Conservation (phyloP, 2,329 filamentous ascomycete genomes). For the Phialophora expanda region DNA sequence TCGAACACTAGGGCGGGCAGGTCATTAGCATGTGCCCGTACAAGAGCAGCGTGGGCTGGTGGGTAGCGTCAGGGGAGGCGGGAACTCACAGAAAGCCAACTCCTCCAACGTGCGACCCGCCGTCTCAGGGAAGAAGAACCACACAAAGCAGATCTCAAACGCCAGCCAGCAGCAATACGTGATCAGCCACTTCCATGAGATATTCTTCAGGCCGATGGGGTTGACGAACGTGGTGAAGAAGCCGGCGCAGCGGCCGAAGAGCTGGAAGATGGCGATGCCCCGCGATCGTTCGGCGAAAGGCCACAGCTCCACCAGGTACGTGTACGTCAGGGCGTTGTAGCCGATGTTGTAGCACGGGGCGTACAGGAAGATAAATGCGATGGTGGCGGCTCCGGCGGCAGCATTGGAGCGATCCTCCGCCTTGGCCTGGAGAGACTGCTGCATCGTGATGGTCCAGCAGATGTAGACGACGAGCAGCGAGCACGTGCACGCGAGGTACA, state of each 20-base stretch:
- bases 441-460: conserved; percentile 59
- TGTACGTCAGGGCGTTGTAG: conserved; percentile 70
- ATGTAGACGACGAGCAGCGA: conserved; percentile 61
- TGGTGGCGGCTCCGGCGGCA: conserved; percentile 48
- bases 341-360: conserved; percentile 45
- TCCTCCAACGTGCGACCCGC: conserved; percentile 52
- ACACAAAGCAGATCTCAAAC: conserved; percentile 52
- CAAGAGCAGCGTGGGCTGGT: background rate
- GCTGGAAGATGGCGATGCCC: conserved; percentile 64
- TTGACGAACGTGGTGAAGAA: conserved; percentile 59
- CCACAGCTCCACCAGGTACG: conserved; percentile 65
- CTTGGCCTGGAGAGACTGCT: conserved; percentile 47
- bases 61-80: background rate
- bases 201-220: conserved; percentile 52
- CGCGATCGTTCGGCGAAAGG: conserved; percentile 63
- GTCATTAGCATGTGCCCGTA: background rate
- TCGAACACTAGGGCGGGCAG: conserved; percentile 45
- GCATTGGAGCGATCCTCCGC: conserved; percentile 44
- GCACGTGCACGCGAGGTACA: conserved; percentile 57
- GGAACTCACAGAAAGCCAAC: conserved; percentile 49
- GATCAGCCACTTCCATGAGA: conserved; percentile 53
- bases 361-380: conserved; percentile 63
- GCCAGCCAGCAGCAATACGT: conserved; percentile 52
- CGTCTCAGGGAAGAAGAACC: conserved; percentile 55
- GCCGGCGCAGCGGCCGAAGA: conserved; percentile 57